These are phyloP conservation scores for Lentinula boryana DNA, from an alignment of 768 basidiomycete genomes.

Conservation along the genomic window DNA sequence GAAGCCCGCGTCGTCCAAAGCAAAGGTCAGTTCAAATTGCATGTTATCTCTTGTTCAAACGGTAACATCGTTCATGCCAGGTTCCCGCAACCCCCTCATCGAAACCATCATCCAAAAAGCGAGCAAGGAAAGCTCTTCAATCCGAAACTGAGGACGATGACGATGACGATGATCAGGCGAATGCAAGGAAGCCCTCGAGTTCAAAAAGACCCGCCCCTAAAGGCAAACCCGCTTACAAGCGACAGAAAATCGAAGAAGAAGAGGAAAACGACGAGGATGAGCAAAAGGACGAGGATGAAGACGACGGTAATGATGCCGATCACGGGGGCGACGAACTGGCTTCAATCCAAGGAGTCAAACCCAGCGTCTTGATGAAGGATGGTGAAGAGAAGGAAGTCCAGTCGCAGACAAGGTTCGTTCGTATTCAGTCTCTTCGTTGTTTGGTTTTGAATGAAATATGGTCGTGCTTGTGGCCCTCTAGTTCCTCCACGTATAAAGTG, in stretches of 20 bases:
- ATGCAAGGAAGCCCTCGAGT: background rate
- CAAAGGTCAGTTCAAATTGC: background rate
- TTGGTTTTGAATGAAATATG: background rate
- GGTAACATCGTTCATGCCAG: background rate
- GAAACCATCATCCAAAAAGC: background rate
- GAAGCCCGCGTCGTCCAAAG: background rate
- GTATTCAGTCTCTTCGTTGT: background rate
- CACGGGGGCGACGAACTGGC: constrained; percentile 34
- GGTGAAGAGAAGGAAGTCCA: constrained; percentile 43
- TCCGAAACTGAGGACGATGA: background rate
- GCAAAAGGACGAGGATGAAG: background rate
- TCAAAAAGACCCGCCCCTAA: background rate
- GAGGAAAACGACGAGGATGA: background rate
- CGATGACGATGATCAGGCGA: background rate
- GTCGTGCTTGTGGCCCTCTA: background rate
- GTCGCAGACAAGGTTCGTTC: constrained; percentile 30
- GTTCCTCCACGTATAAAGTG: constrained; percentile 15
- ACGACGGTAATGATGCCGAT: background rate
- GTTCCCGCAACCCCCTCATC: background rate
- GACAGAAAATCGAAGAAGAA: background rate
- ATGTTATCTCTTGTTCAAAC: background rate
- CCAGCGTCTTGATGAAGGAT: constrained; percentile 37
- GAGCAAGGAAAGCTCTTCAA: background rate
- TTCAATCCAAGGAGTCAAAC: constrained; percentile 46
- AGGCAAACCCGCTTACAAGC: constrained; percentile 1